Evolutionary conservation across 352 stramenopile genomes (phyloP), one percentile per base, ranked within the genome.

Genomic region (Pythium rhizo-oryzae): DNA sequence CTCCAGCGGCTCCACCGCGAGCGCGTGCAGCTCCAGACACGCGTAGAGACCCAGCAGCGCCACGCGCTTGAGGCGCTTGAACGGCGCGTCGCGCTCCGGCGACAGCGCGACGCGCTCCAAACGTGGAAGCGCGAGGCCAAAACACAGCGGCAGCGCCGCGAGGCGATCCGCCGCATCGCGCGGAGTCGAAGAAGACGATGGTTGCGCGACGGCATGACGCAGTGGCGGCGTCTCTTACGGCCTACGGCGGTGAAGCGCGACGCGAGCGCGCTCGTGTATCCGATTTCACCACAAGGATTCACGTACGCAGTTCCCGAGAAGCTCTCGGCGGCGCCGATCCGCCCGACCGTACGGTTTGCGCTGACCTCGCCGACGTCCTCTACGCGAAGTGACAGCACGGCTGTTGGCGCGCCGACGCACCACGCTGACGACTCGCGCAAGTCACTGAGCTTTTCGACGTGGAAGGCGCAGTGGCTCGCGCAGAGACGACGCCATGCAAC

Each of bases 1-100:
- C 58, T 82, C 28, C 78, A 74, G 62, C 59, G 55, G 13, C 52
- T 78, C 41, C 57, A 54, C 15, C 33, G 60, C 12, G 75, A 85
- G 59, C 57, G 71, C n/a, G 39, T 80, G 23, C 52, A 54, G 13
- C 56, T 84, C 47, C 53, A 71, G 23, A 63, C 58, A 12, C 63
- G 67, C 52, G 54, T 74, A 13, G 28, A 70, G 47, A 69, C 79
- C 21, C 76, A 65, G 21, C 52, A 75, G 11, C 65, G 65, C 2
- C 62, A 71, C 37, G 66, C 25, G 5, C 9, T 81, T 8, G 46
- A 62, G 1, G 62, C 43, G 12, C 64, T 85, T 37, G 63, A 59
- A 37, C 58, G 69, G n/a, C 74, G 77, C 18, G 30, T n/a, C 1
- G 50, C 50, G 15, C 35, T 49, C 28, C 16, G 50, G 23, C 58